Percentiles rank a stretch among this genome's conserved stretches.
These are phyloP conservation scores for Triticum urartu DNA, from an alignment of 176 grass and related monocot genomes.

Conservation along the genomic window DNA sequence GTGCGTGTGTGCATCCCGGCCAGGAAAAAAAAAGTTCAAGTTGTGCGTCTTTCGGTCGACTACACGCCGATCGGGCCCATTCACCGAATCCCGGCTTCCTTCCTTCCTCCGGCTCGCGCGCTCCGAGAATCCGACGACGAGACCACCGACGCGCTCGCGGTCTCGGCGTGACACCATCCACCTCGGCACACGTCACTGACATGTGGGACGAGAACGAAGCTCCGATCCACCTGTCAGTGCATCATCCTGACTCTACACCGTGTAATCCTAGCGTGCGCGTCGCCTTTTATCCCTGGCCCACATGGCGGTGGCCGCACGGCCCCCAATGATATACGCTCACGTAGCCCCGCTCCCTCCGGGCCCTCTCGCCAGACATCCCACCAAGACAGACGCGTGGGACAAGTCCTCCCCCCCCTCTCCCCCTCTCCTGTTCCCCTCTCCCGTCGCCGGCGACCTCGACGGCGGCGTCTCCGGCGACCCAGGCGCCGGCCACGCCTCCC, in stretches of 20 bases:
- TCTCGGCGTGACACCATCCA: background rate
- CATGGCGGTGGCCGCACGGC: background rate
- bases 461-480: background rate
- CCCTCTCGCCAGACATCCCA: constrained; percentile 39
- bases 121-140: background rate
- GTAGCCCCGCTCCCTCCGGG: background rate
- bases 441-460: constrained; percentile 28
- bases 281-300: background rate
- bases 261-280: background rate
- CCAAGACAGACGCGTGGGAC: constrained; percentile 27
- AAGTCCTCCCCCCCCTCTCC: background rate
- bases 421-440: background rate
- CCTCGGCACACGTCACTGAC: background rate
- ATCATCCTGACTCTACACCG: rapidly evolving
- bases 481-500: background rate
- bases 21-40: background rate
- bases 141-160: constrained; percentile 22
- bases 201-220: rapidly evolving
- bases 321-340: constrained; percentile 5
- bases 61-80: background rate
- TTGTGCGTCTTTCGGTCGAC: background rate
- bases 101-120: background rate
- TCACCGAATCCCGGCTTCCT: background rate
- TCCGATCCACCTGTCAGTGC: background rate
- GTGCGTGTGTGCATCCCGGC: too few species aligned